Percentiles rank a stretch among this genome's conserved stretches.
Conservation (phyloP, 1,139 yeast genomes). For the Torulaspora globosa region DNA sequence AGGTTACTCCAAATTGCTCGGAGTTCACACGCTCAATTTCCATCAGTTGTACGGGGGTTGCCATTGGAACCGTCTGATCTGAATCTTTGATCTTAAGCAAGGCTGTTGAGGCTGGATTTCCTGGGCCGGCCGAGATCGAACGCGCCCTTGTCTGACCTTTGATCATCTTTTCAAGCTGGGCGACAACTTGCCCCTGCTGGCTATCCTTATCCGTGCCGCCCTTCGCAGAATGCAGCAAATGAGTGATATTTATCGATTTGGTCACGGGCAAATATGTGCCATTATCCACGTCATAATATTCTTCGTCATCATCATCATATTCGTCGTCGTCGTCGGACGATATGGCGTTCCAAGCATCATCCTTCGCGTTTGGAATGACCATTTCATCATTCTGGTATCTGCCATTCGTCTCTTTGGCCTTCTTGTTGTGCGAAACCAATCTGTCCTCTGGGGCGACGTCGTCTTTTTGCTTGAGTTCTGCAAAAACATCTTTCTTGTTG, state of each 20-base stretch:
- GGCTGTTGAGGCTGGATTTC: slow-evolving; percentile 13
- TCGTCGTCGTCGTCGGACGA: slow-evolving; percentile 12
- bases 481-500: slow-evolving; percentile 76
- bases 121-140: slow-evolving; percentile 7
- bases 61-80: slow-evolving; percentile 48
- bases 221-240: slow-evolving; percentile 29
- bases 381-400: slow-evolving; percentile 68
- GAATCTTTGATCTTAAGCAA: slow-evolving; percentile 23
- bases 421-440: slow-evolving; percentile 70
- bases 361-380: slow-evolving; percentile 53
- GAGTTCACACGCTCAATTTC: slow-evolving; percentile 65
- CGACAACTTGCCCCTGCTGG: slow-evolving; percentile 20
- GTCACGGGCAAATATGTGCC: slow-evolving; percentile 31
- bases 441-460: slow-evolving; percentile 56
- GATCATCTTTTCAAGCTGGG: slow-evolving; percentile 27
- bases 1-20: slow-evolving; percentile 51
- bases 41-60: slow-evolving; percentile 77
- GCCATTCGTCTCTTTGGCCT: slow-evolving; percentile 31
- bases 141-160: slow-evolving; percentile 19
- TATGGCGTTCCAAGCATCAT: slow-evolving; percentile 54
- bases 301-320: slow-evolving; percentile 15
- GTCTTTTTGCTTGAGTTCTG: slow-evolving; percentile 66
- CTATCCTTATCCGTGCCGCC: slow-evolving; percentile 9
- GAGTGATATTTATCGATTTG: slow-evolving; percentile 37
- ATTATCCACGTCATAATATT: slow-evolving; percentile 12